Conservation (phyloP, 495 filamentous ascomycete species). For the Trichoderma orchidacearum region DNA sequence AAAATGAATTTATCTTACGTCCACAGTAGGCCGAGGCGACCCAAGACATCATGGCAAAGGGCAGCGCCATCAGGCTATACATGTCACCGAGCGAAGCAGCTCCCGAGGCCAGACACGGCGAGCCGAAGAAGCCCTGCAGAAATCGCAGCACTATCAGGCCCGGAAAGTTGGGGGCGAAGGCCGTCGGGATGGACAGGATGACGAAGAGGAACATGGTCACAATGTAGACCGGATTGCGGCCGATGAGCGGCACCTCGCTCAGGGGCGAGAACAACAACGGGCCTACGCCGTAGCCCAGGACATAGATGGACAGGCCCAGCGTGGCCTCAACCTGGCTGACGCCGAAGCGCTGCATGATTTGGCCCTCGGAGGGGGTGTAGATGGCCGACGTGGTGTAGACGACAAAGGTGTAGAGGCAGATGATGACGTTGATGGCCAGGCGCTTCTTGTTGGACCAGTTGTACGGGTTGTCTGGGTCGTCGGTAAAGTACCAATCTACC, state of each 20-base stretch:
- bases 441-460: constrained; percentile 34
- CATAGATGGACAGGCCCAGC: constrained; percentile 39
- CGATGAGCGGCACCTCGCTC: constrained; percentile 51
- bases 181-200: constrained; percentile 63
- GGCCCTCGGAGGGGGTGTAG: constrained; percentile 29
- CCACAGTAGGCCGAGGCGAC: constrained; percentile 28
- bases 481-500: constrained; percentile 41
- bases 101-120: constrained; percentile 63
- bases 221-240: constrained; percentile 56
- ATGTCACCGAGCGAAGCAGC: constrained; percentile 69
- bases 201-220: constrained; percentile 56
- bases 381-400: constrained; percentile 37
- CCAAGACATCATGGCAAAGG: constrained; percentile 60
- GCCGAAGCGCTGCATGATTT: constrained; percentile 32
- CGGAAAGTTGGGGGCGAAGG: constrained; percentile 55
- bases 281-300: constrained; percentile 47
- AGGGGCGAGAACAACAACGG: constrained; percentile 25
- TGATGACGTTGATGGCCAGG: constrained; percentile 30
- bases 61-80: constrained; percentile 53
- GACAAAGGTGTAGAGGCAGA: constrained; percentile 37
- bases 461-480: constrained; percentile 41
- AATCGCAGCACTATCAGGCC: constrained; percentile 66
- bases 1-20: constrained; percentile 18
- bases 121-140: constrained; percentile 60
- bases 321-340: constrained; percentile 40